A percentile compares a stretch with the other conserved stretches of the same genome.
These are phyloP conservation scores for Phytophthora sp. DNA, from an alignment of 352 stramenopile genomes.

Conservation along the genomic window DNA sequence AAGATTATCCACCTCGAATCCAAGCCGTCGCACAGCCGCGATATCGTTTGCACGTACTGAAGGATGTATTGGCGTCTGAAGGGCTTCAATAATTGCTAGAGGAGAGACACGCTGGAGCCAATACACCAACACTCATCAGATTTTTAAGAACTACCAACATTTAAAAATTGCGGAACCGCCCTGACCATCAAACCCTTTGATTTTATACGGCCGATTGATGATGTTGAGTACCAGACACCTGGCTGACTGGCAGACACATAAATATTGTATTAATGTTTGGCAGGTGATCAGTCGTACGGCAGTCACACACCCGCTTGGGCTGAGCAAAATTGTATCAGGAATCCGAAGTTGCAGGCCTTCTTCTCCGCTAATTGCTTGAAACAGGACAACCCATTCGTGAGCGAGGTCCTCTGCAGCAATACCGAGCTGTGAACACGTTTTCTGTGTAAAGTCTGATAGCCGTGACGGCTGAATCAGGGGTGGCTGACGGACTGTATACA, in stretches of 20 bases:
- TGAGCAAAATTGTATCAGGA: constrained; percentile 66
- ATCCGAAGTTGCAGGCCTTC: constrained; percentile 45
- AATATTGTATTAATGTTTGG: neutral
- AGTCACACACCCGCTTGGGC: constrained; percentile 48
- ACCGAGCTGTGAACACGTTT: constrained; percentile 28
- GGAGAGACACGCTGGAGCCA: constrained; percentile 54
- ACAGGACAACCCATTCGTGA: constrained; percentile 65
- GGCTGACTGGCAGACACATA: constrained; percentile 24
- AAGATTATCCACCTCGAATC: constrained; percentile 38
- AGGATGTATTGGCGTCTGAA: constrained; percentile 12
- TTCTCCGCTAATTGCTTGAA: constrained; percentile 48
- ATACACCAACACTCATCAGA: too few species aligned
- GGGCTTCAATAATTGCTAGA: constrained; percentile 42
- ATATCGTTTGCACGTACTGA: neutral
- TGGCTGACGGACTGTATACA: constrained; percentile 53
- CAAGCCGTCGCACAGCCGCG: constrained; percentile 38
- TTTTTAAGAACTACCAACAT: too few species aligned
- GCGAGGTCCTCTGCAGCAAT: constrained; percentile 43
- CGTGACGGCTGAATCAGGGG: constrained; percentile 61
- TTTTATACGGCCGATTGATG: constrained; percentile 51
- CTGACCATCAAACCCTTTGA: constrained; percentile 42
- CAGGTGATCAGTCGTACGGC: neutral
- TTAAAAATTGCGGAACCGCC: neutral
- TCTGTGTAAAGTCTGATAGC: constrained; percentile 45
- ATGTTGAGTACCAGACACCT: constrained; percentile 67